A percentile compares a stretch with the other conserved stretches of the same genome.
Conservation (phyloP, 73 alveolate species). For the Uronychia binucleata region DNA sequence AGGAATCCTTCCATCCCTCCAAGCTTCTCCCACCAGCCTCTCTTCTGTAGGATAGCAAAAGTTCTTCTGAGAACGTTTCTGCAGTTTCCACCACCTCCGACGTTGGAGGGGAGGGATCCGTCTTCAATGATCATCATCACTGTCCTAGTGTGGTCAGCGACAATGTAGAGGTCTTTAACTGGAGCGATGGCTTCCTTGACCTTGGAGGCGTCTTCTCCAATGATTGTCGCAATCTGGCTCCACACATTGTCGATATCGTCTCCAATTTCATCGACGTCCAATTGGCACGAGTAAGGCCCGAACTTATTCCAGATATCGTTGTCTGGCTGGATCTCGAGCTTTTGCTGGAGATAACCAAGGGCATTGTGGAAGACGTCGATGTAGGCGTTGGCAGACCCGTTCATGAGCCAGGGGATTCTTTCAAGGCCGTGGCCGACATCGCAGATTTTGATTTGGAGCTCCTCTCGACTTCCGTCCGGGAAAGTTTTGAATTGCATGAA, state of each 20-base stretch:
- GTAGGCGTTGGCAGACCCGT: slow-evolving; percentile 96
- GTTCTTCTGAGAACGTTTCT: slow-evolving; percentile 97
- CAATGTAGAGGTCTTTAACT: slow-evolving; percentile 93
- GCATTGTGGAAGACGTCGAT: slow-evolving; percentile 92
- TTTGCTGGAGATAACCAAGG: slow-evolving; percentile 70
- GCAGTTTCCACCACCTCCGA: slow-evolving; percentile 99
- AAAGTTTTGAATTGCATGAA: slow-evolving; percentile 97
- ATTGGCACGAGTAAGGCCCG: slow-evolving; percentile 96
- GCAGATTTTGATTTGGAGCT: slow-evolving; percentile 92
- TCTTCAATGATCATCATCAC: slow-evolving; percentile 93
- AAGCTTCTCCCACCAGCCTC: slow-evolving; percentile 94
- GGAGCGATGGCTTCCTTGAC: slow-evolving; percentile 90
- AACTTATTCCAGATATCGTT: slow-evolving; percentile 94
- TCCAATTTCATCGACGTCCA: slow-evolving; percentile 92
- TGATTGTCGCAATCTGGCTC: slow-evolving; percentile 80
- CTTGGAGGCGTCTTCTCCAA: slow-evolving; percentile 83
- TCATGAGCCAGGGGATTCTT: slow-evolving; percentile 97
- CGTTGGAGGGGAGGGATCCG: slow-evolving; percentile 97
- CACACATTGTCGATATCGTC: slow-evolving; percentile 96
- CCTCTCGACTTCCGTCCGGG: slow-evolving; percentile 97
- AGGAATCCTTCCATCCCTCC: slow-evolving; percentile 87
- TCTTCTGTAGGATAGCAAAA: slow-evolving; percentile 93
- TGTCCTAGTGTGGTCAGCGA: slow-evolving; percentile 96
- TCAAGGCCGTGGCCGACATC: slow-evolving; percentile 99
- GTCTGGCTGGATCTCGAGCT: slow-evolving; percentile 76